Conservation (phyloP, 1,284 basidiomycete genomes). For the Ganoderma lucidum region DNA sequence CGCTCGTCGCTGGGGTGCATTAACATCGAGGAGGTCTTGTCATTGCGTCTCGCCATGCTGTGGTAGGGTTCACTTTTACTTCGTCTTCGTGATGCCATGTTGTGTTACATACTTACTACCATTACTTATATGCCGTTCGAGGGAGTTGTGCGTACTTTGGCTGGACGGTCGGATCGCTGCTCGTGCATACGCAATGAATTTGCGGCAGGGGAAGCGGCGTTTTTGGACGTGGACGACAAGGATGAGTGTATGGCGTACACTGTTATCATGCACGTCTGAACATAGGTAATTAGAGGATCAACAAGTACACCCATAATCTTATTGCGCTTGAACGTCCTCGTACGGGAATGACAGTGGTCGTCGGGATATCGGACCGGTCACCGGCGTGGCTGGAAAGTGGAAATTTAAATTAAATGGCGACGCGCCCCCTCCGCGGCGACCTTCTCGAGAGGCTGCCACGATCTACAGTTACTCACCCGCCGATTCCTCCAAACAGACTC, state of each 20-base stretch:
- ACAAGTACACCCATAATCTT: constrained; percentile 20
- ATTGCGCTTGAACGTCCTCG: constrained; percentile 5
- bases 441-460: neutral
- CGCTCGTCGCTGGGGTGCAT: constrained; percentile 50
- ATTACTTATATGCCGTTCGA: constrained; percentile 9
- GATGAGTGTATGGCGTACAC: constrained; percentile 19
- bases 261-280: constrained; percentile 25
- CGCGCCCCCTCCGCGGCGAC: neutral
- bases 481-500: neutral
- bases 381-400: neutral
- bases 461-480: neutral
- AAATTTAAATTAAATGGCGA: no score
- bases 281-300: constrained; percentile 23
- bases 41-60: neutral
- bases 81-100: constrained; percentile 26
- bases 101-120: constrained; percentile 31
- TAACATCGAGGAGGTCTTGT: constrained; percentile 27
- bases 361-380: neutral
- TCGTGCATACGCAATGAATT: neutral
- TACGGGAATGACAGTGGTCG: no score
- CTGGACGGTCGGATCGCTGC: neutral
- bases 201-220: neutral
- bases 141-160: neutral
- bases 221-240: neutral
- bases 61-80: constrained; percentile 12